These are phyloP conservation scores for Paecilomyces variotii DNA, from an alignment of 2,329 filamentous ascomycete species.

Conservation along the genomic window DNA sequence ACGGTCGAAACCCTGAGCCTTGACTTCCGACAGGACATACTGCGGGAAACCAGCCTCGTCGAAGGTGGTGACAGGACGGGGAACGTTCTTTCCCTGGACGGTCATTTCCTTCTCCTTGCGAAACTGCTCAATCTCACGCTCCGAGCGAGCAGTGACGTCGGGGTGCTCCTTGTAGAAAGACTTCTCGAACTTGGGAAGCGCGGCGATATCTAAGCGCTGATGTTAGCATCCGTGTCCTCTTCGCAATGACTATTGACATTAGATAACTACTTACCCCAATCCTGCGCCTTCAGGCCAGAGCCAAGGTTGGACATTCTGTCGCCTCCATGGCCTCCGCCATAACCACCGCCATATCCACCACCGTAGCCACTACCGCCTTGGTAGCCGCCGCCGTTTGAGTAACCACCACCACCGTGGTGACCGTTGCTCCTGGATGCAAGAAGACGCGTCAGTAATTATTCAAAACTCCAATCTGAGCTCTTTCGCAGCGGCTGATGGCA, in stretches of 20 bases:
- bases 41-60: slow-evolving; percentile 95
- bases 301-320: slow-evolving; percentile 94
- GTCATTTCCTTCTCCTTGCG: slow-evolving; percentile 78
- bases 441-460: slow-evolving; percentile 6
- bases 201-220: slow-evolving; percentile 55
- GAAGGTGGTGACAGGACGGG: slow-evolving; percentile 92
- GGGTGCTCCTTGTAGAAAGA: slow-evolving; percentile 97
- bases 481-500: background rate
- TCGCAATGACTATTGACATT: slow-evolving; percentile 1
- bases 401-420: slow-evolving; percentile 44
- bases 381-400: slow-evolving; percentile 37
- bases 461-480: slow-evolving; percentile 1
- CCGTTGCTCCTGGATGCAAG: slow-evolving; percentile 17
- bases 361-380: slow-evolving; percentile 38
- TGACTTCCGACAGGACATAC: slow-evolving; percentile 98
- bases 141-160: slow-evolving; percentile 64
- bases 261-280: slow-evolving; percentile 62
- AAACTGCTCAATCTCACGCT: slow-evolving; percentile 79
- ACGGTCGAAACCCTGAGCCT: slow-evolving; percentile 89
- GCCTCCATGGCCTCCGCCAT: slow-evolving; percentile 47
- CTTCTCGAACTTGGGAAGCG: slow-evolving; percentile 95
- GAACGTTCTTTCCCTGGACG: slow-evolving; percentile 69
- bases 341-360: slow-evolving; percentile 21
- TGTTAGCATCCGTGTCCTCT: slow-evolving; percentile 16
- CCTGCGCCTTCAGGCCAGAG: slow-evolving; percentile 75